Percentiles rank a stretch among this genome's conserved stretches.
phyloP scores from a whole-genome alignment of 2,329 filamentous ascomycete species.

The Penicillium brevicompactum region DNA sequence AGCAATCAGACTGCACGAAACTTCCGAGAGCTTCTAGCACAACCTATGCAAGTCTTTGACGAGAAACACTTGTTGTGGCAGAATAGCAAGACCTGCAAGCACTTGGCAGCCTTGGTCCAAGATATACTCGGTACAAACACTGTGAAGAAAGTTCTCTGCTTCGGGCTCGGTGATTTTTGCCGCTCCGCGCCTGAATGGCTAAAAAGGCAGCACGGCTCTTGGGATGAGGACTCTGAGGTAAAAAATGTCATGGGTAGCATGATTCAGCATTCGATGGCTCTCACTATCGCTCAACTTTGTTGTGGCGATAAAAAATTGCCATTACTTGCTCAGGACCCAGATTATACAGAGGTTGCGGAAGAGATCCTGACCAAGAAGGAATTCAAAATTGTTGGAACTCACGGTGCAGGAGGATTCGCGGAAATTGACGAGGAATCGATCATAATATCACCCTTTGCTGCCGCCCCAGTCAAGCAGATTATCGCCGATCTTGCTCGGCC shows the following conservation, averaged over 20 bases:
- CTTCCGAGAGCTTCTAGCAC: slow-evolving; percentile 23
- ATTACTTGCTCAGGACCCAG: slow-evolving; percentile 21
- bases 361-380: slow-evolving; percentile 16
- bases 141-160: slow-evolving; percentile 23
- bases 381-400: slow-evolving; percentile 19
- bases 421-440: slow-evolving; percentile 24
- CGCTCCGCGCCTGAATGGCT: slow-evolving; percentile 21
- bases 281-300: slow-evolving; percentile 23
- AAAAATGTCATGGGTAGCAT: slow-evolving; percentile 16
- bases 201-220: slow-evolving; percentile 16
- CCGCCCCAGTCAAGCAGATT: slow-evolving; percentile 24
- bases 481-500: slow-evolving; percentile 24
- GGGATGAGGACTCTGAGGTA: slow-evolving; percentile 16
- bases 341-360: slow-evolving; percentile 20
- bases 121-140: slow-evolving; percentile 14
- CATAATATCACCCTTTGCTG: slow-evolving; percentile 20
- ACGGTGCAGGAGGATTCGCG: slow-evolving; percentile 22
- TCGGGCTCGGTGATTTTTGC: slow-evolving; percentile 25
- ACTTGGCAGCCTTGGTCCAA: slow-evolving; percentile 15
- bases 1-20: slow-evolving; percentile 21
- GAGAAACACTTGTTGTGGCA: slow-evolving; percentile 19
- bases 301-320: slow-evolving; percentile 14
- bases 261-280: slow-evolving; percentile 25
- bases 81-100: slow-evolving; percentile 22
- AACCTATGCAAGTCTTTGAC: slow-evolving; percentile 22